A percentile compares a stretch with the other conserved stretches of the same genome.
phyloP scores from a whole-genome alignment of 2,329 filamentous ascomycete genomes.

The Cryphonectria radicalis region DNA sequence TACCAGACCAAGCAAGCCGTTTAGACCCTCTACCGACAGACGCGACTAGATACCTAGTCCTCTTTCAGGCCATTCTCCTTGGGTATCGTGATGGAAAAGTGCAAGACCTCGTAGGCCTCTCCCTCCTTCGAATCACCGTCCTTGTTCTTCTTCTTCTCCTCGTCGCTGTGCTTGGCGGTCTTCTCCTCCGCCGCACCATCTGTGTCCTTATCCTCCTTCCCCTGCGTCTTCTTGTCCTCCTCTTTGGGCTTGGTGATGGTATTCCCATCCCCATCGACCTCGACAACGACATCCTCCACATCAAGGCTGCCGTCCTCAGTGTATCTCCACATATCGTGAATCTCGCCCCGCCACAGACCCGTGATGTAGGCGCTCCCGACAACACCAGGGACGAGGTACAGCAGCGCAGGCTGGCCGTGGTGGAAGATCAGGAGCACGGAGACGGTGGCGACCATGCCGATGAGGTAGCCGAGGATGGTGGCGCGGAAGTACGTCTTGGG shows the following conservation, averaged over 20 bases:
- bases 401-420: constrained; percentile 84
- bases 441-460: constrained; percentile 78
- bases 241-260: constrained; percentile 47
- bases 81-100: constrained; percentile 36
- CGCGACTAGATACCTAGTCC: constrained; percentile 22
- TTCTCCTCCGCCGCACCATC: constrained; percentile 32
- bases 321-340: constrained; percentile 78
- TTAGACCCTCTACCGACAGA: not conserved
- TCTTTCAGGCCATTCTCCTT: constrained; percentile 25
- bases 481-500: constrained; percentile 85
- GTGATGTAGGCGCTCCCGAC: constrained; percentile 76
- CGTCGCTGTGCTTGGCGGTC: constrained; percentile 40
- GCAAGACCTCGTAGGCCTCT: constrained; percentile 34
- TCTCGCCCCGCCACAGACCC: constrained; percentile 71
- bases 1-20: too few relatives aligned
- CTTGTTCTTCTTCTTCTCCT: constrained; percentile 30
- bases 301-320: constrained; percentile 71
- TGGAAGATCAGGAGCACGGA: constrained; percentile 76
- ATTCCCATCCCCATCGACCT: constrained; percentile 55
- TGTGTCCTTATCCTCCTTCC: constrained; percentile 35
- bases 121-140: constrained; percentile 29
- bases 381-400: constrained; percentile 91
- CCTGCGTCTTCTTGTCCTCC: constrained; percentile 40
- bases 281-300: constrained; percentile 57
- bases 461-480: constrained; percentile 73